These are phyloP conservation scores for Pseudogymnoascus sp. DNA, from an alignment of 2,329 filamentous ascomycete genomes.

Conservation along the genomic window DNA sequence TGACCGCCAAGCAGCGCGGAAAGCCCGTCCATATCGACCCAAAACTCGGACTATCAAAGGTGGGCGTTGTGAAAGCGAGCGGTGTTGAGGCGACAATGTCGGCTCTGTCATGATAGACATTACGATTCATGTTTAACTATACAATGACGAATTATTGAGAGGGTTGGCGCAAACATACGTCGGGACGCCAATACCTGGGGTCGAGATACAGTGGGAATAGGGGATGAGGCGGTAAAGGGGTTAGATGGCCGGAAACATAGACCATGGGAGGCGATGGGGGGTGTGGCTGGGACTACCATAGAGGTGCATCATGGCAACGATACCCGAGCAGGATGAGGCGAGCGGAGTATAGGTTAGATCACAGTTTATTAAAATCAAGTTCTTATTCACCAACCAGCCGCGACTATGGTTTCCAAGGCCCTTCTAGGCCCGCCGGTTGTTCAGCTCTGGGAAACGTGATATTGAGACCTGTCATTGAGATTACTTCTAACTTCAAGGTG, in stretches of 20 bases:
- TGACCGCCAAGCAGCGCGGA: conserved; percentile 47
- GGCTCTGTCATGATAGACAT: conserved; percentile 4
- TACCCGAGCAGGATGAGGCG: neutral
- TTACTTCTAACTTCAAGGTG: no score
- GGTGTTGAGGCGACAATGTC: conserved; percentile 20
- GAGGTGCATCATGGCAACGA: neutral
- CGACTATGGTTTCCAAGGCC: neutral
- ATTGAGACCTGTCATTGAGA: no score
- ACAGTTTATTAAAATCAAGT: neutral
- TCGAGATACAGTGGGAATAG: neutral
- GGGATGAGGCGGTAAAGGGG: neutral
- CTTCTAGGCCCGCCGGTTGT: no score
- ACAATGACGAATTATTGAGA: neutral
- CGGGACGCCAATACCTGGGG: neutral
- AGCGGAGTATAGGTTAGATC: conserved; percentile 1
- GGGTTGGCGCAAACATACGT: neutral
- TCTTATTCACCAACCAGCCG: neutral
- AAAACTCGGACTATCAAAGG: conserved; percentile 12
- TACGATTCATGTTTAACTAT: conserved; percentile 1
- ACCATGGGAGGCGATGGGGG: neutral
- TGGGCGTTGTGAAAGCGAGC: conserved; percentile 25
- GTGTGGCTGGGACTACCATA: neutral
- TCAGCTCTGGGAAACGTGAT: no score
- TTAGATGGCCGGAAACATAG: neutral
- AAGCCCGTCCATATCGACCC: conserved; percentile 23